These are phyloP conservation scores for Chlamydomonas schloesseri DNA, from an alignment of 139 green algal species.

Conservation along the genomic window DNA sequence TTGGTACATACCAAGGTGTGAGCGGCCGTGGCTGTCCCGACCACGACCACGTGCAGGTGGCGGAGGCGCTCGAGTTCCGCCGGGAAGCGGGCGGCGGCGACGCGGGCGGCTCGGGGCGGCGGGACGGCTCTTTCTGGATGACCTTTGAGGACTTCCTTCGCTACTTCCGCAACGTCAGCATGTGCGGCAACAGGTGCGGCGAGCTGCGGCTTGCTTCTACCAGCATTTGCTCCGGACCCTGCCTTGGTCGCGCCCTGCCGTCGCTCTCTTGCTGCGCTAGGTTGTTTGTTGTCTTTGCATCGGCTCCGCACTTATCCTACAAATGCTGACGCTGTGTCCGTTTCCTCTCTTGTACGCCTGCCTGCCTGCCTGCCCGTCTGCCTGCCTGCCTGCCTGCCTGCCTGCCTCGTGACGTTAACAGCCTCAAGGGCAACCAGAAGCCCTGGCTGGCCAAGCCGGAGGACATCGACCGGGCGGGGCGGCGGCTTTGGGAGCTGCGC, in stretches of 20 bases:
- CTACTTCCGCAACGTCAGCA: conserved; percentile 8
- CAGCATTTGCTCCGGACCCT: too few relatives aligned
- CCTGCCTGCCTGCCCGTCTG: too few relatives aligned
- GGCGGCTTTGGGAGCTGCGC: conserved; percentile 14
- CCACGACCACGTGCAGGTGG: conserved; percentile 19
- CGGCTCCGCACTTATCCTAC: too few relatives aligned
- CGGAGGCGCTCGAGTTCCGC: neutral
- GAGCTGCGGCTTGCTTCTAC: too few relatives aligned
- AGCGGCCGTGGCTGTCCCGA: too few relatives aligned
- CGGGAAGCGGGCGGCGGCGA: neutral
- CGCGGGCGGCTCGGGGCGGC: neutral
- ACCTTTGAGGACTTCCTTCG: conserved; percentile 10
- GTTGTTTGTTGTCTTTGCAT: too few relatives aligned
- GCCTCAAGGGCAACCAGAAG: conserved; percentile 12
- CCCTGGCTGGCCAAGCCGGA: neutral
- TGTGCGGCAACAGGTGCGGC: conserved; percentile 40
- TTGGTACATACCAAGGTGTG: too few relatives aligned
- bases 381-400: too few relatives aligned
- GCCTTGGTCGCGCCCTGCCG: too few relatives aligned
- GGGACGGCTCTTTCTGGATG: conserved; percentile 43
- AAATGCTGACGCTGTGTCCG: too few relatives aligned
- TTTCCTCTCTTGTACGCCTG: too few relatives aligned
- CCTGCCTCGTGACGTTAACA: neutral
- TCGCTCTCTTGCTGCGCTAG: too few relatives aligned
- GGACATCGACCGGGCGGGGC: neutral